phyloP scores from a whole-genome alignment of 2,329 filamentous ascomycete species.

The Pseudogymnoascus sp. region DNA sequence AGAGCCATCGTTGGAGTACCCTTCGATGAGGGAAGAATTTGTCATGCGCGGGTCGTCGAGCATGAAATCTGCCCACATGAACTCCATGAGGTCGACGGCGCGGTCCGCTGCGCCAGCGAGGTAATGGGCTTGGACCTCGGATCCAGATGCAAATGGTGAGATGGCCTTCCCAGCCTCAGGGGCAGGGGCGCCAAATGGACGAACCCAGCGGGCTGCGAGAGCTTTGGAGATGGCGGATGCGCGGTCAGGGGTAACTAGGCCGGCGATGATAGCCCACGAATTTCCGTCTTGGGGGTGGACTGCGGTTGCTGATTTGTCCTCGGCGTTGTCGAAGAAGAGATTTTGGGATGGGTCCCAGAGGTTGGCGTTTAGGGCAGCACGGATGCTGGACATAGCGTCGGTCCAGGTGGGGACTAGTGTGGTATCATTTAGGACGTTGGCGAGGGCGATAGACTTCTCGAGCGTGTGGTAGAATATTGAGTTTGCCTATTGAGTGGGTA shows the following conservation, averaged over 20 bases:
- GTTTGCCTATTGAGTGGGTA: neutral
- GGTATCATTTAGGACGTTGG: conserved; percentile 25
- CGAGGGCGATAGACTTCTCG: neutral
- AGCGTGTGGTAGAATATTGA: neutral
- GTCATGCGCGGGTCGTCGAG: conserved; percentile 34
- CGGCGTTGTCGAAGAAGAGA: conserved; percentile 36
- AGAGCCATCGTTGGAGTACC: conserved; percentile 31
- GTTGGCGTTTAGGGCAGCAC: conserved; percentile 28
- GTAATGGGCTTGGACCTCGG: conserved; percentile 38
- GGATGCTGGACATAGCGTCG: conserved; percentile 20
- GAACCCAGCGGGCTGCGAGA: conserved; percentile 18
- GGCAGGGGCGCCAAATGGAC: conserved; percentile 33
- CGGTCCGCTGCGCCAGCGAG: conserved; percentile 31
- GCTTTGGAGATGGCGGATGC: conserved; percentile 31
- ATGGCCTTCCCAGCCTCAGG: conserved; percentile 38
- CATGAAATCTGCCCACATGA: conserved; percentile 46
- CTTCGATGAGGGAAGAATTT: conserved; percentile 35
- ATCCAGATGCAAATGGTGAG: conserved; percentile 39
- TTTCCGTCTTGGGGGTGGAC: conserved; percentile 55
- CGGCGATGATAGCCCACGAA: conserved; percentile 38
- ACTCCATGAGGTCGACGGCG: conserved; percentile 35
- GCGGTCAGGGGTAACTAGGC: conserved; percentile 32
- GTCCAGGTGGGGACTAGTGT: conserved; percentile 30
- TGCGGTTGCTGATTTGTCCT: conserved; percentile 32
- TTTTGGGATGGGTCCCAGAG: conserved; percentile 34